These are phyloP conservation scores for Ceratobasidium sp. DNA, from an alignment of 1,284 basidiomycete species.

Conservation along the genomic window DNA sequence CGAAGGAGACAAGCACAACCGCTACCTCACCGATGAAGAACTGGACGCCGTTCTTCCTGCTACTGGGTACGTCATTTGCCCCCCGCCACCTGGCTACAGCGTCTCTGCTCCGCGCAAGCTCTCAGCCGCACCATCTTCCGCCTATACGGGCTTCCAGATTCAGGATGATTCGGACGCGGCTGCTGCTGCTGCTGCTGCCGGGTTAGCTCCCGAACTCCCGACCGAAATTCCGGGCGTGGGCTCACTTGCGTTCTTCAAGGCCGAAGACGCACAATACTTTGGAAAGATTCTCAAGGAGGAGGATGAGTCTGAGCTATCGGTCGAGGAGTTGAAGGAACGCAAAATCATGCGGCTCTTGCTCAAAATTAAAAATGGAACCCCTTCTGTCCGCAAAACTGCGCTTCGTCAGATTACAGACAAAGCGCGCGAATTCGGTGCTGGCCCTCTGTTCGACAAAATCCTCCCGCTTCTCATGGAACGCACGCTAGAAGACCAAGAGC, in stretches of 20 bases:
- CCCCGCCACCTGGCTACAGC: conserved; percentile 94
- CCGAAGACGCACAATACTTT: conserved; percentile 98
- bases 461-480: conserved; percentile 98
- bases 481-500: conserved; percentile 98
- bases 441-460: conserved; percentile 99
- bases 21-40: conserved; percentile 95
- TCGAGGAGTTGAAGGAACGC: conserved; percentile 99
- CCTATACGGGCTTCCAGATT: conserved; percentile 91
- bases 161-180: conserved; percentile 93
- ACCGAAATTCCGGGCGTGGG: conserved; percentile 99
- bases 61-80: conserved; percentile 89
- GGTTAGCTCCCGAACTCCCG: conserved; percentile 93
- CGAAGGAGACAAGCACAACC: conserved; percentile 88
- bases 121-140: conserved; percentile 69
- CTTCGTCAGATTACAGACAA: conserved; percentile 99
- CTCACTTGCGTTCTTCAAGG: conserved; percentile 96
- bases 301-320: conserved; percentile 91
- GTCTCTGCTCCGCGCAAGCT: conserved; percentile 81
- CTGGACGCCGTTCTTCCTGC: conserved; percentile 90
- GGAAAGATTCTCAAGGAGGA: conserved; percentile 96
- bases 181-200: conserved; percentile 84
- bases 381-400: conserved; percentile 97
- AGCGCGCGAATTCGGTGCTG: conserved; percentile 97
- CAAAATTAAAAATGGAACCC: conserved; percentile 99
- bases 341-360: conserved; percentile 99